Evolutionary conservation across 108 stramenopile species (phyloP).

Genomic region (Cylindrotheca fusiformis): DNA sequence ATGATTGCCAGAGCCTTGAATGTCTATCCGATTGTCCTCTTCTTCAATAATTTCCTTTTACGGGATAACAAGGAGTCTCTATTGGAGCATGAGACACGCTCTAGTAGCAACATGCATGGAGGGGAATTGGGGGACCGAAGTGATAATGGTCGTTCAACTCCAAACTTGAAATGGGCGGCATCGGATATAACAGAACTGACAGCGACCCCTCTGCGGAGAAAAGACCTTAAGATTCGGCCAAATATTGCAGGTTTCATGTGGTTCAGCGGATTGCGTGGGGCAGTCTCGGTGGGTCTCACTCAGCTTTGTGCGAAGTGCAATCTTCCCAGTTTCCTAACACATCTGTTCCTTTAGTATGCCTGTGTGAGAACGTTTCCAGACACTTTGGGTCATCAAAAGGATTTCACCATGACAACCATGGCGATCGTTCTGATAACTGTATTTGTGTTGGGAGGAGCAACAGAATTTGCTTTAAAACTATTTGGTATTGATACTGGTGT

Average conservation of each 20-base stretch:
- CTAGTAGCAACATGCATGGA: background rate
- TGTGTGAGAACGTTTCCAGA: conserved; percentile 67
- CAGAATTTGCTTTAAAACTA: conserved; percentile 41
- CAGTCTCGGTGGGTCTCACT: conserved; percentile 40
- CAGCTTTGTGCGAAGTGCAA: background rate
- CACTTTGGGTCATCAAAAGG: conserved; percentile 31
- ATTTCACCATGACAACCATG: conserved; percentile 64
- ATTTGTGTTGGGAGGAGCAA: conserved; percentile 57
- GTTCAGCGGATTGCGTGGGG: conserved; percentile 80
- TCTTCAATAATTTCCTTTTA: conserved; percentile 46
- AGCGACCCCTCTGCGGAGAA: conserved; percentile 27
- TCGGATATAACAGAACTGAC: conserved; percentile 26
- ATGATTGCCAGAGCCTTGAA: conserved; percentile 65
- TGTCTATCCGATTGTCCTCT: conserved; percentile 62
- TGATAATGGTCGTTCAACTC: background rate
- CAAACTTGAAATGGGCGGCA: background rate
- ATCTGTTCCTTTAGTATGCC: conserved; percentile 34
- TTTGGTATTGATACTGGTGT: conserved; percentile 54
- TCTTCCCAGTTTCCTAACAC: background rate
- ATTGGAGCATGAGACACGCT: background rate
- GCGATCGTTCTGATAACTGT: conserved; percentile 61
- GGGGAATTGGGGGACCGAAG: no score
- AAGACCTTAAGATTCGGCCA: conserved; percentile 42
- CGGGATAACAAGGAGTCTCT: conserved; percentile 5
- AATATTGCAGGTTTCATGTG: conserved; percentile 76